Evolutionary conservation across 1,284 basidiomycete genomes (phyloP), one percentile per base, ranked within the genome.

Genomic region (Xerocomus minutiporus): DNA sequence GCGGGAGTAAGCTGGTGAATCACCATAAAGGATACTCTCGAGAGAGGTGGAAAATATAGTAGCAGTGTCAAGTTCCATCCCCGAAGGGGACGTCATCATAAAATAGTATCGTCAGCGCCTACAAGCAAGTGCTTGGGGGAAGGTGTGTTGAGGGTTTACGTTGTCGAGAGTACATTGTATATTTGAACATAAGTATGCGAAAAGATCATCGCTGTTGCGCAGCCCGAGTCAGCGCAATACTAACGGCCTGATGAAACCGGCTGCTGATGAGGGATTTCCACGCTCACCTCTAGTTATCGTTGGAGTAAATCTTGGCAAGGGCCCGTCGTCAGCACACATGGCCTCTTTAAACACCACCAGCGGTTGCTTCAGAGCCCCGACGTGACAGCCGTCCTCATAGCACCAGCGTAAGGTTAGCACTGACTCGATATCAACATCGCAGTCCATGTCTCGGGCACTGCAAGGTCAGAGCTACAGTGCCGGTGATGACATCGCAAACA

Each of bases 11-110:
- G 25, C 20, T 11, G 20, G 26, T 26, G 12, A 36, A 3, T 63
- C n/a, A 63, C 59, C 59, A 53, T 64, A 64, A 23, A 67, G 46
- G 12, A 67, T 40, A 31, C 57, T 56, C 43, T 64, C 62, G 43
- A 64, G 39, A 1, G 61, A 54, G 25, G 52, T 54, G 8, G 62
- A 61, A 28, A 67, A 32, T 46, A 67, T 31, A 28, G 59, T 54
- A 46, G 50, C 57, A 20, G 45, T 5, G 26, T 57, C 63, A 1
- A 62, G 54, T 29, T 47, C 39, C 8, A 54, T 53, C 46, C 54
- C 54, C 36, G 32, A 38, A 40, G 47, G 45, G 45, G 36, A 49
- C 40, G 7, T 39, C 17, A 46, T 60, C 20, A 23, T 38, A 39
- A 25, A 31, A 40, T 25, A 35, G 44, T 32, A 44, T 46, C 29